Conservation (phyloP, 345 rosid species). For the Syzygium aromaticum region DNA sequence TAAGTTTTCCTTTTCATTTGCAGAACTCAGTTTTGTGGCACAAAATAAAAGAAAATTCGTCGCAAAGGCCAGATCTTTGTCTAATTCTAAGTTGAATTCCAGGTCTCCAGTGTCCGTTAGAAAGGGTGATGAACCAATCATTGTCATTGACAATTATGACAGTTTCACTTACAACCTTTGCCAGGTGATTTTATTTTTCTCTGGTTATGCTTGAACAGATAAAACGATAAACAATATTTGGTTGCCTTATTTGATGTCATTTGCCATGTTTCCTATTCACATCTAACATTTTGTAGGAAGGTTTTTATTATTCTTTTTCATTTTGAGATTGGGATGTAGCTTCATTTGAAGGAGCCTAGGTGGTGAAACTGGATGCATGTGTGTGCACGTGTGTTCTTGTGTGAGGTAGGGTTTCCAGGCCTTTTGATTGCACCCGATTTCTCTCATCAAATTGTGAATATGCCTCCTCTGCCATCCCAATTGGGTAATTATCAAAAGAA, state of each 20-base stretch:
- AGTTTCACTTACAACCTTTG: conserved; percentile 96
- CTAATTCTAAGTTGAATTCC: conserved; percentile 21
- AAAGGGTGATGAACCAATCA: conserved; percentile 39
- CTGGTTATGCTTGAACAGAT: neutral
- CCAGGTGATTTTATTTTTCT: conserved; percentile 40
- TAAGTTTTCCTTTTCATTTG: neutral
- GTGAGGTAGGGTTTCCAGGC: neutral
- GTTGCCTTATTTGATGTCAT: neutral
- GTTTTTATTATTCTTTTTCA: neutral
- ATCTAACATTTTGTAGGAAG: neutral
- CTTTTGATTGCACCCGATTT: neutral
- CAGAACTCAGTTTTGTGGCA: conserved; percentile 32
- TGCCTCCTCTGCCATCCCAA: neutral
- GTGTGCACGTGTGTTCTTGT: neutral
- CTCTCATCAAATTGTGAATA: neutral
- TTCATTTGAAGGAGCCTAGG: neutral
- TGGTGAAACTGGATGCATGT: neutral
- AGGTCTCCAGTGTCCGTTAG: conserved; percentile 13
- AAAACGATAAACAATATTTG: neutral
- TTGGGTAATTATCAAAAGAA: neutral
- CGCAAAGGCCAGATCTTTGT: conserved; percentile 32
- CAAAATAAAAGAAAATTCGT: conserved; percentile 23
- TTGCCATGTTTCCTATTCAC: neutral
- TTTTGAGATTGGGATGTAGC: neutral
- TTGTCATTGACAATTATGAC: conserved; percentile 90